Percentiles rank a stretch among this genome's conserved stretches.
Conservation (phyloP, 2,329 filamentous ascomycete species). For the Diplocarpon rosae region DNA sequence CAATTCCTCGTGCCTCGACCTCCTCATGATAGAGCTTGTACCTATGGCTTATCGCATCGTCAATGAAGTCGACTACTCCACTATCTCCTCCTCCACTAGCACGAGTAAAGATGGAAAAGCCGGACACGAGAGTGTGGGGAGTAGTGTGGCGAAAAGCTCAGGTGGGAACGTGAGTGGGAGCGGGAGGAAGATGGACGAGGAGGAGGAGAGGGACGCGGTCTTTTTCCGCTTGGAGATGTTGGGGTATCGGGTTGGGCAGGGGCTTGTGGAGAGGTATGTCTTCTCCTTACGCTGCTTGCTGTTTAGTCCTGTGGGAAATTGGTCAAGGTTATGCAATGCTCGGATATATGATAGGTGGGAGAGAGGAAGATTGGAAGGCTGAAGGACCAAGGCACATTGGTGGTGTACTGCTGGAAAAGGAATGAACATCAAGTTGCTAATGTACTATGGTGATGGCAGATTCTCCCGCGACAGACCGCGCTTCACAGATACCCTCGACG, state of each 20-base stretch:
- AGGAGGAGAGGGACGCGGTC: constrained; percentile 74
- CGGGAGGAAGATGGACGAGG: constrained; percentile 48
- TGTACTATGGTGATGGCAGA: constrained; percentile 31
- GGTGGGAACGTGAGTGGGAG: constrained; percentile 49
- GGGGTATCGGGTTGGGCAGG: constrained; percentile 87
- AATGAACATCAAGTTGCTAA: too few species aligned
- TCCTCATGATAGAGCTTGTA: constrained; percentile 92
- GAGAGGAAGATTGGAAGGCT: too few species aligned
- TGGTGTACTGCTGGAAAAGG: too few species aligned
- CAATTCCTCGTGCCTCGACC: constrained; percentile 77
- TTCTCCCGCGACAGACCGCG: constrained; percentile 77
- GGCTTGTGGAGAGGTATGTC: constrained; percentile 74
- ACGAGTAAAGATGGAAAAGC: constrained; percentile 1
- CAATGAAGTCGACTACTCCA: constrained; percentile 43
- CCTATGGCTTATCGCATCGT: constrained; percentile 85
- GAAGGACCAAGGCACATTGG: too few species aligned
- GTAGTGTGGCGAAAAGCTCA: constrained; percentile 13
- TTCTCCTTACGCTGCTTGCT: background rate
- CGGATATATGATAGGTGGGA: too few species aligned
- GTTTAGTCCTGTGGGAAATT: background rate
- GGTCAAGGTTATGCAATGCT: too few species aligned
- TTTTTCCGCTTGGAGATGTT: constrained; percentile 74
- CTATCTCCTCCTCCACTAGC: background rate
- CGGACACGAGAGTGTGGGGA: constrained; percentile 7
- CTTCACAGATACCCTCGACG: constrained; percentile 84